Percentiles rank a stretch among this genome's conserved stretches.
These are phyloP conservation scores for Delphinella strobiligena DNA, from an alignment of 2,329 filamentous ascomycete genomes.

Conservation along the genomic window DNA sequence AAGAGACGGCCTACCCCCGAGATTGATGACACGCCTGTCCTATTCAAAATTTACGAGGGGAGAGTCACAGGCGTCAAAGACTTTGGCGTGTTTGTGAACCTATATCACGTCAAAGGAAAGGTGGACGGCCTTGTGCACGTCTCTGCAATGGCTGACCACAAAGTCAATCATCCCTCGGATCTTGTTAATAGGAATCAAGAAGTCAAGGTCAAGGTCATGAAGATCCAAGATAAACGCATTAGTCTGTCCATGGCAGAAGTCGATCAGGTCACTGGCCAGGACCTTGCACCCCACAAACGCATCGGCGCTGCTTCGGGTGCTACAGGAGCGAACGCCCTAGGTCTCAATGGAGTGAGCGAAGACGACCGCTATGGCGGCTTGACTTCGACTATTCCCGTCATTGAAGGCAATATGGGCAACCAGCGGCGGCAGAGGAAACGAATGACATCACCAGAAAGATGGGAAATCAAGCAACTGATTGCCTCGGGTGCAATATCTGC, in stretches of 20 bases:
- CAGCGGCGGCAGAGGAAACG: constrained; percentile 62
- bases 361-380: constrained; percentile 46
- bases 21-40: constrained; percentile 66
- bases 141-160: constrained; percentile 72
- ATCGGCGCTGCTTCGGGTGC: constrained; percentile 78
- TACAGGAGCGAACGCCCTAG: constrained; percentile 54
- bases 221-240: constrained; percentile 68
- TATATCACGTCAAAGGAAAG: constrained; percentile 77
- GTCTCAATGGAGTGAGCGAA: constrained; percentile 50
- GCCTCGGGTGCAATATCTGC: constrained; percentile 88
- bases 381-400: constrained; percentile 45
- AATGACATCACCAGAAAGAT: constrained; percentile 90
- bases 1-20: constrained; percentile 56
- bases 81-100: constrained; percentile 88
- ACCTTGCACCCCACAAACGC: constrained; percentile 64
- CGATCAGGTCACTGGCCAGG: constrained; percentile 76
- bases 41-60: constrained; percentile 83
- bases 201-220: constrained; percentile 87
- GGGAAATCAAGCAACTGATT: constrained; percentile 95
- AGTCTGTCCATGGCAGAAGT: constrained; percentile 96
- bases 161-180: constrained; percentile 87
- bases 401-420: constrained; percentile 45
- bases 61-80: constrained; percentile 87
- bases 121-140: constrained; percentile 91
- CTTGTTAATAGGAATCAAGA: constrained; percentile 66